Evolutionary conservation across 495 filamentous ascomycete genomes (phyloP).

Genomic region (Bacidia rubella): DNA sequence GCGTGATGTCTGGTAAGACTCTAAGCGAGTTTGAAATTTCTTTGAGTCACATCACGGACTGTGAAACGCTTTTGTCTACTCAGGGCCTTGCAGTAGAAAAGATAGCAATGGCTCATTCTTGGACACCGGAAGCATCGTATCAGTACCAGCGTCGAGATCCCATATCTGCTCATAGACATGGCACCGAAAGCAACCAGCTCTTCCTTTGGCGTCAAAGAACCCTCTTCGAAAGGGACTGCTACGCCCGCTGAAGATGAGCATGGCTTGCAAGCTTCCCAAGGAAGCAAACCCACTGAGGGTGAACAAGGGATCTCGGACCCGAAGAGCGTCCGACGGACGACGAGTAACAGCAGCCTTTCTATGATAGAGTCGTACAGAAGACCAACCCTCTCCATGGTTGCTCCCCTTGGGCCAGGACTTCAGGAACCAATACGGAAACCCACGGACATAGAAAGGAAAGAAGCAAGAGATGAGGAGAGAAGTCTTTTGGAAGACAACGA

Average conservation of each 20-base stretch:
- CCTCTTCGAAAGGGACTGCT: no score
- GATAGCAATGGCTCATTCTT: no score
- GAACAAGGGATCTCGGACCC: neutral
- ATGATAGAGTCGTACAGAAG: conserved; percentile 59
- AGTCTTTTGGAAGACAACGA: conserved; percentile 66
- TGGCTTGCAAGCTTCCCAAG: no score
- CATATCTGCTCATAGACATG: no score
- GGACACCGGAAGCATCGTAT: no score
- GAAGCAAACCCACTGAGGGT: no score
- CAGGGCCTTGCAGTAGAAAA: no score
- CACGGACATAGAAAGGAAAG: conserved; percentile 46
- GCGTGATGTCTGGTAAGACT: neutral
- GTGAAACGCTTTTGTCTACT: no score
- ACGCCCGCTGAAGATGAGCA: no score
- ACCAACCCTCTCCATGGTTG: conserved; percentile 50
- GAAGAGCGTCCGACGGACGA: conserved; percentile 5
- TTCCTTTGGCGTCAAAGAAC: no score
- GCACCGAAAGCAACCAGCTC: no score
- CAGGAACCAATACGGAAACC: conserved; percentile 14
- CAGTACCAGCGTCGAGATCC: no score
- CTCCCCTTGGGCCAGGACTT: conserved; percentile 28
- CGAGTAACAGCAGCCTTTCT: conserved; percentile 29
- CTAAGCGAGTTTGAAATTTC: neutral
- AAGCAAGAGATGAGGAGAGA: conserved; percentile 58
- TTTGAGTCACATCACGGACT: neutral